Percentiles rank a stretch among this genome's conserved stretches.
Evolutionary conservation across 192 early-diverging fungal genomes (phyloP).

Genomic region (Chytriomyces hyalinus): DNA sequence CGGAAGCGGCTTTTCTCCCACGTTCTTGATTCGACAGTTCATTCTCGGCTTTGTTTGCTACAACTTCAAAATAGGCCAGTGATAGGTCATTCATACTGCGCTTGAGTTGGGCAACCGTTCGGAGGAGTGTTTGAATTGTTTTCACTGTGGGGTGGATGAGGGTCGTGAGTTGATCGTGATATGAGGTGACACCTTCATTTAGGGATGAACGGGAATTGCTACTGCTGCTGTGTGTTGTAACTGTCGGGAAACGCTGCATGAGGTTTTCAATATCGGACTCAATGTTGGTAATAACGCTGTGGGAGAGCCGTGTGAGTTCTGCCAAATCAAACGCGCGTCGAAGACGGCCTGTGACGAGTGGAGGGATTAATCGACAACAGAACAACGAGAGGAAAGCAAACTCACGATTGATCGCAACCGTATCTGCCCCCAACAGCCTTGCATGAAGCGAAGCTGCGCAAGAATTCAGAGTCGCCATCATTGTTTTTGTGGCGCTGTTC

Average conservation of each 20-base stretch:
- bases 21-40: background rate
- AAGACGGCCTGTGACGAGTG: constrained; percentile 27
- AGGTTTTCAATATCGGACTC: constrained; percentile 38
- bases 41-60: constrained; percentile 28
- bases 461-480: constrained; percentile 28
- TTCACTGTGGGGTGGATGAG: constrained; percentile 41
- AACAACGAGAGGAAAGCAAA: background rate
- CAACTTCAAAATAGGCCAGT: constrained; percentile 45
- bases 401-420: constrained; percentile 45
- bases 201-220: background rate
- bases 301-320: constrained; percentile 43
- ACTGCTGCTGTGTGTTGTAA: background rate
- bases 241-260: constrained; percentile 31
- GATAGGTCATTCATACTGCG: constrained; percentile 43
- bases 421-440: constrained; percentile 44
- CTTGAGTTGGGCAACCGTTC: constrained; percentile 33
- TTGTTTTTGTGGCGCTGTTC: background rate
- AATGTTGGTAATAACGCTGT: constrained; percentile 50
- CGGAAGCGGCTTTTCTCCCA: background rate
- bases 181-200: background rate
- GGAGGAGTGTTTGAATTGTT: constrained; percentile 44
- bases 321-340: constrained; percentile 45
- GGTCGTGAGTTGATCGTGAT: background rate
- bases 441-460: constrained; percentile 33
- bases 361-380: too few relatives aligned